Conservation (phyloP, 768 basidiomycete genomes). For the Cyclocybe aegerita region DNA sequence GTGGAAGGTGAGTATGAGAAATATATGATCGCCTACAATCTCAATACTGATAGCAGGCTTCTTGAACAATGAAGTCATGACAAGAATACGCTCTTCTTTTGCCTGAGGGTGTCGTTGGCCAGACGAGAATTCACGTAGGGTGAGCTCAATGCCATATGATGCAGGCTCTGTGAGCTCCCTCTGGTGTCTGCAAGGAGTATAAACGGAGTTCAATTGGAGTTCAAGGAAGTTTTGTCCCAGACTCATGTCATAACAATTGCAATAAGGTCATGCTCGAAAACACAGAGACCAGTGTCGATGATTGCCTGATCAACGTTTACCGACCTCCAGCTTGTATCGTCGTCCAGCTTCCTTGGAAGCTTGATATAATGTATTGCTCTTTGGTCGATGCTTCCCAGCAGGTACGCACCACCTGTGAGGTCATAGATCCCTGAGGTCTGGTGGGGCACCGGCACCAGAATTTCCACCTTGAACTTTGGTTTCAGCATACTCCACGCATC, state of each 20-base stretch:
- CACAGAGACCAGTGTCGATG: constrained; percentile 41
- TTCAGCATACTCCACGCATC: constrained; percentile 28
- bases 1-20: constrained; percentile 32
- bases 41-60: constrained; percentile 40
- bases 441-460: constrained; percentile 28
- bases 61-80: constrained; percentile 21
- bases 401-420: constrained; percentile 38
- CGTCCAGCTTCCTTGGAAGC: constrained; percentile 27
- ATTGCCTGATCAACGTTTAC: constrained; percentile 28
- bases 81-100: constrained; percentile 23
- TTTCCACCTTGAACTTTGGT: constrained; percentile 21
- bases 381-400: constrained; percentile 31
- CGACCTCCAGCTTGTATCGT: constrained; percentile 26
- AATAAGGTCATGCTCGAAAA: constrained; percentile 45
- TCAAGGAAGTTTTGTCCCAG: not conserved
- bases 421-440: constrained; percentile 40
- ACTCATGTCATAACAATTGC: constrained; percentile 40
- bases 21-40: constrained; percentile 43
- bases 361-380: constrained; percentile 29
- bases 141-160: constrained; percentile 16
- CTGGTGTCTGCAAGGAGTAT: not conserved
- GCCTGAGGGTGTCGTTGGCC: constrained; percentile 35
- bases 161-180: not conserved
- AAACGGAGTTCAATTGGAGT: not conserved
- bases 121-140: constrained; percentile 33